Base-by-base conservation (phyloP, 192 early-diverging fungal genomes). In the Coemansia sp. region DNA sequence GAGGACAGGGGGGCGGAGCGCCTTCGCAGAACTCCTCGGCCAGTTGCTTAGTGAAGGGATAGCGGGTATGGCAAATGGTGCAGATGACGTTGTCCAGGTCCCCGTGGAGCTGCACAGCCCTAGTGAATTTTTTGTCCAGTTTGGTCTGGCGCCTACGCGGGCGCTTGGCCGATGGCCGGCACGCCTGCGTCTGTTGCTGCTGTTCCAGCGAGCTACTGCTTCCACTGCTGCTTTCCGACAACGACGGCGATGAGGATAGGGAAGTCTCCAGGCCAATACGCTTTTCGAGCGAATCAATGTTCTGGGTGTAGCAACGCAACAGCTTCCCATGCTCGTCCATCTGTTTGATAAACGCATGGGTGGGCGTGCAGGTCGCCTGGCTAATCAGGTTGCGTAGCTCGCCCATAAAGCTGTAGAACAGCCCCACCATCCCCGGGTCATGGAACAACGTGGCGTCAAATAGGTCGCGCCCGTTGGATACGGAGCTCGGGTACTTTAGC, bases 221-320 rank as follows among this genome's bases (percentile, higher is more conserved):
- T 17, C 14, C n/a, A 17, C 27, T 22, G 27, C 29, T 28, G 46
- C 12, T n/a, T n/a, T n/a, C n/a, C n/a, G n/a, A n/a, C n/a, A n/a
- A n/a, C n/a, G n/a, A n/a, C n/a, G n/a, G n/a, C n/a, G n/a, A n/a
- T n/a, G n/a, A n/a, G n/a, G n/a, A 35, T 50, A 23, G 52, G 46
- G 19, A 72, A 56, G 80, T 81, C 26, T 80, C 75, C 49, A 90
- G 47, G 12, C 84, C 82, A 3, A 88, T 71, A 12, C 80, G 76
- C 37, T 81, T 79, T 57, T 98, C 94, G 10, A 98, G 72, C 53
- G 87, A 84, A 53, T 98, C 96, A 48, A 96, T 96, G 65, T 98
- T 98, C 70, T 94, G 95, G 11, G 96, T 96, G 44, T 98, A 98
- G 63, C 89, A 92, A 5, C 96, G 70, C 18, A 92, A 49, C 7